Base-by-base conservation (phyloP, 2,329 filamentous ascomycete genomes). In the Fusarium domesticum region DNA sequence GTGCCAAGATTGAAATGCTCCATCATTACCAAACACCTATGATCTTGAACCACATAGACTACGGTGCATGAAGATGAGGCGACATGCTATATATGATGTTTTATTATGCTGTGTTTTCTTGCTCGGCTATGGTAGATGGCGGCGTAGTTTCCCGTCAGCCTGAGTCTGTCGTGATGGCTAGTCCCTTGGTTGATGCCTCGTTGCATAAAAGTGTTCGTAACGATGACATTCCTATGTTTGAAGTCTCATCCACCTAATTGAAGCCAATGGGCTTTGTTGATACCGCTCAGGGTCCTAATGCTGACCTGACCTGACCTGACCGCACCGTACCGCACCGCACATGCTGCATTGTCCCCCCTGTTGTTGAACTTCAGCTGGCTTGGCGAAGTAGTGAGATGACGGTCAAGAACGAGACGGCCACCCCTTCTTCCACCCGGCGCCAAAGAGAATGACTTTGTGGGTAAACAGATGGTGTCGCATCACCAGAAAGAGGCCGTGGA, bases 11-110 rank as follows among this genome's bases (percentile, higher is more conserved):
- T 54, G 60, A 73, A 59, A 58, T 46, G 56, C 72, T 72, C 67
- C 67, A 69, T 67, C 70, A 78, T 78, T 78, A 79, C 76, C 75
- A 78, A 78, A 77, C 75, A 76, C 74, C 70, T 69, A 62, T 64
- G 70, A 62, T 63, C 60, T 60, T 54, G 47, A 53, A 52, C 53
- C 55, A 65, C 48, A 66, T 67, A 65, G 70, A 66, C 65, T 60
- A 51, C 63, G 75, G 75, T 77, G 75, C 73, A 78, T 78, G 76
- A 77, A 78, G 71, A 71, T 71, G 62, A 63, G 70, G 72, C 67
- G 55, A 78, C 47, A 39, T 43, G 32, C 18, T 17, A 37, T 45
- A 28, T 37, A 17, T 42, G 35, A 20, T 6, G 19, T 43, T 33
- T 36, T n/a, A n/a, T n/a, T n/a, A n/a, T n/a, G n/a, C n/a, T n/a